These are phyloP conservation scores for Arthroderma sp. DNA, from an alignment of 2,329 filamentous ascomycete genomes.

Conservation along the genomic window DNA sequence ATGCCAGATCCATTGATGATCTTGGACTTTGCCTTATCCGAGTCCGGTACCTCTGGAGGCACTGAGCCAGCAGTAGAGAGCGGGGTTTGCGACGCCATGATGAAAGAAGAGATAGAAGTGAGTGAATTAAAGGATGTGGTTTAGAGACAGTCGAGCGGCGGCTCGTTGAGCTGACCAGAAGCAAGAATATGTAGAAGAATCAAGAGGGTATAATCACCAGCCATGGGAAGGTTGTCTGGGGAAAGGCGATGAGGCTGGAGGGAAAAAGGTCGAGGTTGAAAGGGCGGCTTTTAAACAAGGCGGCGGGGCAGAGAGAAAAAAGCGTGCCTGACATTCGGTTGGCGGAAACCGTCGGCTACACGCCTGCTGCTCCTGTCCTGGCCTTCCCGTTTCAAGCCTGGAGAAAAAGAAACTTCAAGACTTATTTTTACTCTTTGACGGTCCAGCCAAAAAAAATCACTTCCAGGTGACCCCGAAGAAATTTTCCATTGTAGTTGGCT, in stretches of 20 bases:
- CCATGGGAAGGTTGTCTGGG: not conserved
- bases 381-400: too few relatives aligned
- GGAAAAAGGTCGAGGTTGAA: not conserved
- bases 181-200: not conserved
- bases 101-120: not conserved
- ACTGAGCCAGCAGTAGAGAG: not conserved
- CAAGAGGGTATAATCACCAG: not conserved
- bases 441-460: too few relatives aligned
- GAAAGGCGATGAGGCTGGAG: not conserved
- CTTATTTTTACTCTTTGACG: too few relatives aligned
- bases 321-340: too few relatives aligned
- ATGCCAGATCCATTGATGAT: slow-evolving; percentile 3
- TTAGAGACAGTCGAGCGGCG: not conserved
- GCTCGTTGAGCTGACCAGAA: not conserved
- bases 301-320: too few relatives aligned
- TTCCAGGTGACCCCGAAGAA: too few relatives aligned
- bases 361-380: too few relatives aligned
- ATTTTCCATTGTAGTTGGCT: too few relatives aligned
- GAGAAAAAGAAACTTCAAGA: too few relatives aligned
- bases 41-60: slow-evolving; percentile 2
- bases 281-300: too few relatives aligned
- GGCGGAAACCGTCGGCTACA: too few relatives aligned
- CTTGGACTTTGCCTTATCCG: not conserved
- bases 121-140: not conserved
- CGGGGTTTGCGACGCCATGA: not conserved